Evolutionary conservation across 805 yeast genomes (phyloP), one percentile per base, ranked within the genome.

Genomic region (Lipomyces kockii): DNA sequence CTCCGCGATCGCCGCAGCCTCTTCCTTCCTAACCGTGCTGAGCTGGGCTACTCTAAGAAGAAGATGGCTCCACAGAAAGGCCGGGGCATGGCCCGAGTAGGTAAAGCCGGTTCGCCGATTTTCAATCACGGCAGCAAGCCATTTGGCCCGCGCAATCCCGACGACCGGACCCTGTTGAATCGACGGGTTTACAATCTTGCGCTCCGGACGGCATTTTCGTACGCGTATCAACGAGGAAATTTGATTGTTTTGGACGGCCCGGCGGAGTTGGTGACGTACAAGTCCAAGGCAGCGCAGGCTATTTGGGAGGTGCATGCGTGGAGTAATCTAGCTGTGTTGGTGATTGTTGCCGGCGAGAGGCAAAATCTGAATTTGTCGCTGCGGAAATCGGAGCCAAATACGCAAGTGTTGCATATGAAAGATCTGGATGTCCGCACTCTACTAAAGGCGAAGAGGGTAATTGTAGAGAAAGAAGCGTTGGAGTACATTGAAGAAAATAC

Each of bases 21-120:
- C n/a, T 97, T 92, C 11, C 96, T 95, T 39, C 89, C 91, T 49
- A 91, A 95, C 66, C 89, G 97, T 79, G 85, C 91, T 49, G 94
- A 91, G 73, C 89, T 89, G 79, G 92, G 93, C 67, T 93, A 86
- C 78, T 89, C 97, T 29, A 85, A 96, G 78, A 85, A 85, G 75
- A 95, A 95, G 77, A 81, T 95, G 72, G 83, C 86, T 51, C 91
- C 92, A 37, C 99, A 95, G 80, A 95, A 95, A 80, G 98, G 98
- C 68, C 82, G 91, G 17, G 99, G 99, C 80, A 84, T 85, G 69
- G 99, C 99, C 63, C 88, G 99, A 83, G 89, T 87, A 63, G 99
- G 99, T 82, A 98, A 93, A 80, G 92, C 90, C 67, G 94, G 93
- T 75, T 91, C 97, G 29, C 99, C 99, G 60, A 89, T 88, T 57